Evolutionary conservation across 179 eudicot genomes (phyloP), one percentile per base, ranked within the genome.

Genomic region (Silene noctiflora): DNA sequence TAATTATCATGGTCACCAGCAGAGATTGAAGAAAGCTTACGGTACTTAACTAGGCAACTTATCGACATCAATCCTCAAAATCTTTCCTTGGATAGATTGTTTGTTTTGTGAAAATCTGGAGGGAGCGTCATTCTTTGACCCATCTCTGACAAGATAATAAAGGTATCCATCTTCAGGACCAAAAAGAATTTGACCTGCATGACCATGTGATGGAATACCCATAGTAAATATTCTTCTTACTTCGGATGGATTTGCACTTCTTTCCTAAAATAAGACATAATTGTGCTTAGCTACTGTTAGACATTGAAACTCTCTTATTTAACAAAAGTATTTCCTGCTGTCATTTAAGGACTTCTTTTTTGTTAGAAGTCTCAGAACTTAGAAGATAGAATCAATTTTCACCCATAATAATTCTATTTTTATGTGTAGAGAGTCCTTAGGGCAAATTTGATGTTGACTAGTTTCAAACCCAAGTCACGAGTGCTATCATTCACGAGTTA

Each of bases 191-290:
- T 78, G 81, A 17, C 77, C 81, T 24, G 73, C 81, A 73, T 78
- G 77, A 67, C 46, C 73, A 73, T 72, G 59, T 14, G 51, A 66
- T 56, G 81, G 72, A 66, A 78, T 73, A 46, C 81, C 81, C 73
- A 66, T 65, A 22, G 81, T 78, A 53, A 78, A 67, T 78, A 78
- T 78, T 70, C 81, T 78, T 78, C 81, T 73, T 46, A 60, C 81
- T 73, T 78, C 81, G 35, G 33, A 51, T n/a, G 76, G 76, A 44
- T 39, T 72, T 53, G 76, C 76, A 48, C 20, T 42, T 53, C 60
- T 75, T 62, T n/a, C 72, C 81, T 72, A 9, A 55, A 20, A 21
- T 21, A 24, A 42, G 20, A 75, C 19, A n/a, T n/a, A n/a, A n/a
- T n/a, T n/a, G n/a, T n/a, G n/a, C n/a, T n/a, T n/a, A n/a, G n/a